Evolutionary conservation across 495 filamentous ascomycete genomes (phyloP), one percentile per base, ranked within the genome.

Genomic region (Trichoderma erinaceum): DNA sequence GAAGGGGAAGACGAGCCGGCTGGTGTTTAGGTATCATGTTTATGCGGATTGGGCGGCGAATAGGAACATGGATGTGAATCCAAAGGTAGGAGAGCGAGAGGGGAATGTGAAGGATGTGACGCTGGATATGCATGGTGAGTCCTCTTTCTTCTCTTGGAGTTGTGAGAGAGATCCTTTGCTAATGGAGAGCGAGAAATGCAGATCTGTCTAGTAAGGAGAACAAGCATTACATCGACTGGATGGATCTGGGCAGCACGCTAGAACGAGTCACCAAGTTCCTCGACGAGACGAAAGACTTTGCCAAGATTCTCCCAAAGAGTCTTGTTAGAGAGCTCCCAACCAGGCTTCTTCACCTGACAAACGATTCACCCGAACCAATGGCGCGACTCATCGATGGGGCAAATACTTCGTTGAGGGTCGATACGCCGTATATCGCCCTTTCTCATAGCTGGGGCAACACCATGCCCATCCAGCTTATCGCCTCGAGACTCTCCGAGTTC

Each of bases 121-220:
- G 56, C 25, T 61, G 25, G 56, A 61, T 29, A 61, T 61, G 23
- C 56, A 61, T 32, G 56, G 56, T 61, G 56, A 61, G 56, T 61
- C 7, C 4, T 18, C 5, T 11, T 21, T 5, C 2, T 11, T 10
- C n/a, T n/a, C 27, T 23, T 29, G 18, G 25, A 61, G 27, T 2
- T 11, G 29, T 2, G 50, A 58, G 50, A 58, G 12, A 1, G 21
- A 3, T 23, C 23, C 21, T 21, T 23, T 32, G 25, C 56, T 61
- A 25, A 61, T 61, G 8, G 35, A 7, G 3, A 38, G 35, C 0
- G 3, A 61, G 56, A 2, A 32, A 27, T 12, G 10, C 56, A 61
- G 56, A 61, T 61, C 8, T 61, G 56, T 61, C 56, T 10, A 16
- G 18, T 13, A 6, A 61, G 23, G 56, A 61, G 25, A 61, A 61